Base-by-base conservation (phyloP, 2,329 filamentous ascomycete genomes). In the Colletotrichum camelliae region DNA sequence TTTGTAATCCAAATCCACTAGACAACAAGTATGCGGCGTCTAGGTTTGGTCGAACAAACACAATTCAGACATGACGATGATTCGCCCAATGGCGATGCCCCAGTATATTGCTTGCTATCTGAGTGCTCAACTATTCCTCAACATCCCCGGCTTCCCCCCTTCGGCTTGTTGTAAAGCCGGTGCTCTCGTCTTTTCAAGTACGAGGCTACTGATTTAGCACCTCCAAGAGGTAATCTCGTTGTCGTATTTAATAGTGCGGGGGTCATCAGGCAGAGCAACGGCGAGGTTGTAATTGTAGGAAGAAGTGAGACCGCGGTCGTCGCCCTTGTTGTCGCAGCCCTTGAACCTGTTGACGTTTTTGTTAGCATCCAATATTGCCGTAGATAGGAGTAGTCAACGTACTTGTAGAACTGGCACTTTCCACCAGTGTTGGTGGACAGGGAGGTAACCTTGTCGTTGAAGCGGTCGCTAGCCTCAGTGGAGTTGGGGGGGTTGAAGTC, bases 171-270 rank as follows among this genome's bases (percentile, higher is more conserved):
- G 43, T 21, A 7, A 48, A 18, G 0, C n/a, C 43, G n/a, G n/a
- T 1, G 43, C n/a, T 48, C 43, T 48, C 43, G n/a, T 48, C 9
- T 35, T 15, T 18, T 39, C 21, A n/a, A 7, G n/a, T 27, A 18
- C 10, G 4, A 8, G 27, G 5, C 18, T 27, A n/a, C 9, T 31
- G 2, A 35, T n/a, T 27, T 65, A 75, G 43, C 73, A 75, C 21
- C 70, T 75, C 70, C 70, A 75, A 18, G 73, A 75, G 43, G 70
- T 73, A 58, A 75, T 75, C 43, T 75, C 10, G 64, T 73, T 33
- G 5, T 60, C 70, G 64, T 75, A 75, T 70, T 75, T 70, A 6
- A 65, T 43, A n/a, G 70, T 68, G 7, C 70, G 73, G 5, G 69
- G 70, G 57, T 75, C 73, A 5, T 60, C 57, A 33, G 70, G 70